Conservation (phyloP, 768 basidiomycete species). For the Tephrocybe sp. region DNA sequence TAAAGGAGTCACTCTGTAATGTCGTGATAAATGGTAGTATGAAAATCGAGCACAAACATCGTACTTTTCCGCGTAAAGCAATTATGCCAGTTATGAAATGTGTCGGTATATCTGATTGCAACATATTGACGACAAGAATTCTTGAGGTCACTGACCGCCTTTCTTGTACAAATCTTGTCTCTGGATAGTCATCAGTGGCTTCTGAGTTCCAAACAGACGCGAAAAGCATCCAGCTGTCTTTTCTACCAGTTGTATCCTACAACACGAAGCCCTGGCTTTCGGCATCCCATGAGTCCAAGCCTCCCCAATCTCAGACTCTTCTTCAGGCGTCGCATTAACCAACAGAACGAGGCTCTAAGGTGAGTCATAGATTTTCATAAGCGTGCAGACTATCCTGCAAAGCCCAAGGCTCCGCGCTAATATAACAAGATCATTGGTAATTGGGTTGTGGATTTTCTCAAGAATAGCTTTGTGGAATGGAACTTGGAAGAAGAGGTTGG, state of each 20-base stretch:
- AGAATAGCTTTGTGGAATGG: constrained; percentile 70
- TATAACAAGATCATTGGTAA: constrained; percentile 68
- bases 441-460: constrained; percentile 70
- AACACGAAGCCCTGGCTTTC: constrained; percentile 79
- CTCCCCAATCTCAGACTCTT: constrained; percentile 89
- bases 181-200: constrained; percentile 12
- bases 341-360: constrained; percentile 81
- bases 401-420: constrained; percentile 91
- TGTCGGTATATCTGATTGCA: constrained; percentile 81
- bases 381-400: constrained; percentile 75
- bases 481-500: constrained; percentile 50
- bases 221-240: constrained; percentile 65
- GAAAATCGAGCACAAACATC: constrained; percentile 12
- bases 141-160: constrained; percentile 91
- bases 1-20: constrained; percentile 76
- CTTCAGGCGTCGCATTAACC: constrained; percentile 80
- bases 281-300: constrained; percentile 90
- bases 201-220: neutral
- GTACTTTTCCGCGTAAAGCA: constrained; percentile 86
- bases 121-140: constrained; percentile 93
- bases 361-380: constrained; percentile 91
- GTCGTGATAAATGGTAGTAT: constrained; percentile 1
- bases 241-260: constrained; percentile 75
- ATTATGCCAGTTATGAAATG: constrained; percentile 87
- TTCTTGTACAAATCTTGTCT: constrained; percentile 84